These are phyloP conservation scores for Candida vartiovaarae DNA, from an alignment of 805 yeast species.

Conservation along the genomic window DNA sequence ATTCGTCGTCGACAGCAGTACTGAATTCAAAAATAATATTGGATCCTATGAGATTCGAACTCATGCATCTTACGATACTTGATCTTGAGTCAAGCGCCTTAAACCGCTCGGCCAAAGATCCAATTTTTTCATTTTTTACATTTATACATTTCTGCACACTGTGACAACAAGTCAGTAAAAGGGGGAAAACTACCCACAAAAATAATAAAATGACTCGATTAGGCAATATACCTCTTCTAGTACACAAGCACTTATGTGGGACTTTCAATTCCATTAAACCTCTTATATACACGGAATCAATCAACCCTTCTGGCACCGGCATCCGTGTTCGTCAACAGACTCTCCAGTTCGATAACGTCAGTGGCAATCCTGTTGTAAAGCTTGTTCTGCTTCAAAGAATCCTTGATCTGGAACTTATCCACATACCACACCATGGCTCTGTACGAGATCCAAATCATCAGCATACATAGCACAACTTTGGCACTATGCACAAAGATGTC, in stretches of 20 bases:
- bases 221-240: too few relatives aligned
- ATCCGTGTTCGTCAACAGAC: constrained; percentile 7
- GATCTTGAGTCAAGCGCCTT: constrained; percentile 21
- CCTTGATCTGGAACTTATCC: constrained; percentile 14
- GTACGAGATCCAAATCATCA: constrained; percentile 17
- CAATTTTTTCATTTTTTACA: background rate
- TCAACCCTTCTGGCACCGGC: constrained; percentile 8
- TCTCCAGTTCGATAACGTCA: constrained; percentile 20
- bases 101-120: constrained; percentile 21
- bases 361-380: constrained; percentile 18
- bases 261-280: background rate
- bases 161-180: too few relatives aligned
- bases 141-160: too few relatives aligned
- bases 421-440: constrained; percentile 17
- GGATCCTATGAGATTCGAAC: constrained; percentile 20
- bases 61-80: constrained; percentile 20
- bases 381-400: constrained; percentile 11
- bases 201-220: too few relatives aligned
- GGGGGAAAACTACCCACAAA: too few relatives aligned
- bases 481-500: constrained; percentile 16
- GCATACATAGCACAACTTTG: constrained; percentile 9
- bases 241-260: too few relatives aligned
- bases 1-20: too few relatives aligned
- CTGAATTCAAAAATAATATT: constrained; percentile 7
- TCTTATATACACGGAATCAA: background rate